These are phyloP conservation scores for Salix udensis DNA, from an alignment of 345 rosid genomes.

Conservation along the genomic window DNA sequence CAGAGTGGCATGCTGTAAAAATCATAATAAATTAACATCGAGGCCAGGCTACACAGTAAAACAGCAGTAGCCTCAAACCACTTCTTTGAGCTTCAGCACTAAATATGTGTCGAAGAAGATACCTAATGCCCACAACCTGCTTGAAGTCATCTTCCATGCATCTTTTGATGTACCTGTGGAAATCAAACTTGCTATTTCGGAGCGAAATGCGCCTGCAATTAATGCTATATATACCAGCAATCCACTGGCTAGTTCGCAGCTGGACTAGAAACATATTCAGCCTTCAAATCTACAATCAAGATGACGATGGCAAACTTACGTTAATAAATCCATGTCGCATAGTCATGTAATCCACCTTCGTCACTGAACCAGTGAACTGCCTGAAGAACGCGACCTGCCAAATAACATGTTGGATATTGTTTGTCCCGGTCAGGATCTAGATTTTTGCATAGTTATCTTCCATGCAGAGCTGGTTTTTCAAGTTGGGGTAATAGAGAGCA, in stretches of 20 bases:
- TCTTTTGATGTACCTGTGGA: constrained; percentile 57
- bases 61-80: background rate
- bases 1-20: constrained; percentile 48
- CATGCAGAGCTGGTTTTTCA: no score
- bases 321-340: constrained; percentile 46
- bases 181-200: constrained; percentile 45
- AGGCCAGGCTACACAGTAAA: background rate
- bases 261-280: background rate
- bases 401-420: background rate
- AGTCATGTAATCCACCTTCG: constrained; percentile 43
- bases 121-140: constrained; percentile 61
- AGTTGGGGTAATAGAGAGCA: no score
- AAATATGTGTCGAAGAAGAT: background rate
- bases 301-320: constrained; percentile 13
- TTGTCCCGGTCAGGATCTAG: no score
- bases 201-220: constrained; percentile 50
- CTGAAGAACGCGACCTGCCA: constrained; percentile 44
- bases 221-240: no score
- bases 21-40: background rate
- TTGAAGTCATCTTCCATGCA: constrained; percentile 67
- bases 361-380: constrained; percentile 40
- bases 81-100: background rate
- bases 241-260: background rate
- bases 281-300: background rate
- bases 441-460: no score